Evolutionary conservation across 1,284 basidiomycete species (phyloP).

Genomic region (Cutaneotrichosporon mucoides): DNA sequence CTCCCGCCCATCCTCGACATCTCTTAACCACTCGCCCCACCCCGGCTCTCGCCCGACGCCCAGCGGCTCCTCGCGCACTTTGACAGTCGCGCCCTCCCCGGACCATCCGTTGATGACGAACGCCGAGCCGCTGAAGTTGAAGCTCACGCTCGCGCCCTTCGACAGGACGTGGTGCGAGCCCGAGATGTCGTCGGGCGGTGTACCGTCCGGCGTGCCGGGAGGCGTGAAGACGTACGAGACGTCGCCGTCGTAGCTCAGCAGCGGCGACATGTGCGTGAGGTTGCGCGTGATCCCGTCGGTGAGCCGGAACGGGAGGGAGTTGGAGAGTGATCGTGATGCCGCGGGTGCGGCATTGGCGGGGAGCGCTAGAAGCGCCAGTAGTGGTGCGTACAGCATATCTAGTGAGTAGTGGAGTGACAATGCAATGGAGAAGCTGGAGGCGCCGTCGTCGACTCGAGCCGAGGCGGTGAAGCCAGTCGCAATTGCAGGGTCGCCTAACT

Average conservation of each 20-base stretch:
- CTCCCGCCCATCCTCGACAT: not conserved
- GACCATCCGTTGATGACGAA: not conserved
- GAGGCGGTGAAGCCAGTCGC: too few species aligned
- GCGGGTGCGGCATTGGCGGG: too few species aligned
- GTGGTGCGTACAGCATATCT: too few species aligned
- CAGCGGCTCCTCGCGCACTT: not conserved
- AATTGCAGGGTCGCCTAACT: too few species aligned
- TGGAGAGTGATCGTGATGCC: too few species aligned
- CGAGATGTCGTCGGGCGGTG: not conserved
- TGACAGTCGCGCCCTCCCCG: not conserved
- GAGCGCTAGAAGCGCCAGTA: too few species aligned
- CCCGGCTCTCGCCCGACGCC: not conserved
- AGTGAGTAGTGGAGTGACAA: too few species aligned
- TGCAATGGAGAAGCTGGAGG: too few species aligned
- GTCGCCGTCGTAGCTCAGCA: not conserved
- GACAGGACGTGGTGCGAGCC: not conserved
- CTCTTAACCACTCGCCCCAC: not conserved
- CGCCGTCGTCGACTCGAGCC: too few species aligned
- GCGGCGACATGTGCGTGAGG: not conserved
- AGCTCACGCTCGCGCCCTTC: not conserved
- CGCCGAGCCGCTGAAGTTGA: not conserved
- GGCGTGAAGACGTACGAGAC: not conserved
- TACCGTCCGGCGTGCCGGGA: not conserved
- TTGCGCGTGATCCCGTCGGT: not conserved
- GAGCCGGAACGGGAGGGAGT: not conserved